Percentiles rank a stretch among this genome's conserved stretches.
Conservation (phyloP, 2,329 filamentous ascomycete genomes). For the Neofusicoccum ribis region DNA sequence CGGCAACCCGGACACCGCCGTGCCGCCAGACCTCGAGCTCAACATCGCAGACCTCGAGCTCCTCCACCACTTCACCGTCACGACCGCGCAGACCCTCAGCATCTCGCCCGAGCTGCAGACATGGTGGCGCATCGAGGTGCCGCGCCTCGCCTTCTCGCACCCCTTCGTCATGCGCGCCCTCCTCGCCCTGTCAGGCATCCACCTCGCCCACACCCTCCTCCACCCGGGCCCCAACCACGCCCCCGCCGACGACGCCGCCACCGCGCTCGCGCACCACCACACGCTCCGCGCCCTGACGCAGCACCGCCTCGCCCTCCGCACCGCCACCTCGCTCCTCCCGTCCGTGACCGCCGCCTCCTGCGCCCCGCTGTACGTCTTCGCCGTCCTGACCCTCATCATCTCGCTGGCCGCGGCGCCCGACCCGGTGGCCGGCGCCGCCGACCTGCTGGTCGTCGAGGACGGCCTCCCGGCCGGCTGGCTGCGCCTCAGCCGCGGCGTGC, state of each 20-base stretch:
- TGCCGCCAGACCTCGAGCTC: background rate
- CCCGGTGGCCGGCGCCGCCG: conserved; percentile 22
- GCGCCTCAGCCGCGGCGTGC: conserved; percentile 38
- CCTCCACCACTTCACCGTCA: conserved; percentile 33
- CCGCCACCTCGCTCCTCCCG: conserved; percentile 37
- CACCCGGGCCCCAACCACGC: background rate
- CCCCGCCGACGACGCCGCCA: conserved; percentile 20
- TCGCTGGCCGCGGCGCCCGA: conserved; percentile 16
- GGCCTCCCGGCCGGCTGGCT: conserved; percentile 42
- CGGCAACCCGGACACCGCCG: background rate
- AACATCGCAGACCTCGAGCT: conserved; percentile 28
- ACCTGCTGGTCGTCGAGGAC: conserved; percentile 40
- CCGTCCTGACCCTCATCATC: conserved; percentile 34
- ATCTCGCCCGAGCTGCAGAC: conserved; percentile 24
- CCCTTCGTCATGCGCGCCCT: conserved; percentile 47
- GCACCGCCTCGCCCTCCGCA: conserved; percentile 39
- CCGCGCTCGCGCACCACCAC: conserved; percentile 31
- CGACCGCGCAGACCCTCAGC: conserved; percentile 28
- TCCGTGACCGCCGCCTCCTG: conserved; percentile 32
- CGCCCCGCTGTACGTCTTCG: conserved; percentile 42
- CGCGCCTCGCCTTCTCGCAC: conserved; percentile 40
- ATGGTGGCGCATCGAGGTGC: conserved; percentile 28
- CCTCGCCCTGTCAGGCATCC: conserved; percentile 47
- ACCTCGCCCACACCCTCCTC: conserved; percentile 42
- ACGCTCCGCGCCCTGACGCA: conserved; percentile 22